Percentiles rank a stretch among this genome's conserved stretches.
Conservation (phyloP, 768 basidiomycete genomes). For the Trametes cingulata region DNA sequence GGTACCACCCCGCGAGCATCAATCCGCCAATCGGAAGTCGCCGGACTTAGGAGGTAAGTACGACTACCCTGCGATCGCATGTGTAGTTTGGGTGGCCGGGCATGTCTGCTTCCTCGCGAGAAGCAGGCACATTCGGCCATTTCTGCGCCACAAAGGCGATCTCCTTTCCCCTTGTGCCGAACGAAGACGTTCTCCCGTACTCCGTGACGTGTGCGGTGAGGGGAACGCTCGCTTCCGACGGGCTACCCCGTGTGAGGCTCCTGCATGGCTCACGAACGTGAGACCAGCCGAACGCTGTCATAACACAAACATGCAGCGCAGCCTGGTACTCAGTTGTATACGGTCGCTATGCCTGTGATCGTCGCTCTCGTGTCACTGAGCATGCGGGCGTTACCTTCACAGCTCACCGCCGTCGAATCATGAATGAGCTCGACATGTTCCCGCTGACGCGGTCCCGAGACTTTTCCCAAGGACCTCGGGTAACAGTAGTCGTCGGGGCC, state of each 20-base stretch:
- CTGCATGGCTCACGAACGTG: too few relatives aligned
- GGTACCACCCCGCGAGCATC: neutral
- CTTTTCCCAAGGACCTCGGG: neutral
- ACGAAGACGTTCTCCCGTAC: neutral
- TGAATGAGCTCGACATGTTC: neutral
- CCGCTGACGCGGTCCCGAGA: neutral
- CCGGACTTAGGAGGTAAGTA: constrained; percentile 2
- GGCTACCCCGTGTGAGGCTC: too few relatives aligned
- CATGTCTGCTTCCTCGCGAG: neutral
- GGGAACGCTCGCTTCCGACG: too few relatives aligned
- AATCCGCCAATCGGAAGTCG: neutral
- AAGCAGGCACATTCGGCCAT: neutral
- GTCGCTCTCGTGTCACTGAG: too few relatives aligned
- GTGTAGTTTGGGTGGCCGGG: neutral
- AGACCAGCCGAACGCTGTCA: too few relatives aligned
- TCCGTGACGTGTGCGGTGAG: neutral
- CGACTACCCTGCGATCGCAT: neutral
- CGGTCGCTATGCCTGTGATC: too few relatives aligned
- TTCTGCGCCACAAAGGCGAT: neutral
- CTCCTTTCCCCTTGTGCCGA: neutral
- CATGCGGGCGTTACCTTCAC: too few relatives aligned
- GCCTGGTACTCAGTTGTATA: too few relatives aligned
- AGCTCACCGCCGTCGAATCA: too few relatives aligned
- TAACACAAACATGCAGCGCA: too few relatives aligned
- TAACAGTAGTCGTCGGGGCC: neutral